Percentiles rank a stretch among this genome's conserved stretches.
Conservation (phyloP, 1,284 basidiomycete genomes). For the Quambalaria eucalypti region DNA sequence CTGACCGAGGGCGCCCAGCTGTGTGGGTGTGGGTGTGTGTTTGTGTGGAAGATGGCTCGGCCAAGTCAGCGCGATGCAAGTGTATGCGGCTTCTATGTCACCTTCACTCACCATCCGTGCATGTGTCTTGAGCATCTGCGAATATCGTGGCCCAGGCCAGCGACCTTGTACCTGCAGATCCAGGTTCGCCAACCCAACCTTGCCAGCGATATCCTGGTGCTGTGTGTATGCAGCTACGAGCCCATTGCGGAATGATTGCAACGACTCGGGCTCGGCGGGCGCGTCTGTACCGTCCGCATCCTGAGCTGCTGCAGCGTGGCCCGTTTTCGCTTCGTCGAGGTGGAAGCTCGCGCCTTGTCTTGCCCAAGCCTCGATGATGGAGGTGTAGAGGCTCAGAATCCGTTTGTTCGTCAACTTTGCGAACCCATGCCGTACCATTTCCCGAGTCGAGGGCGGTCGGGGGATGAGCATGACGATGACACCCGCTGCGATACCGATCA, state of each 20-base stretch:
- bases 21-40: slow-evolving; percentile 14
- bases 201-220: slow-evolving; percentile 48
- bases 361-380: slow-evolving; percentile 17
- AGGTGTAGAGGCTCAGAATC: slow-evolving; percentile 14
- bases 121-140: slow-evolving; percentile 41
- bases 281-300: no score
- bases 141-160: slow-evolving; percentile 53
- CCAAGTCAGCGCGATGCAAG: not conserved
- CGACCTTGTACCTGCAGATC: slow-evolving; percentile 49
- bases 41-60: no score
- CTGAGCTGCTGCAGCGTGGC: not conserved
- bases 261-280: slow-evolving; percentile 11
- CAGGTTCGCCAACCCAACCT: slow-evolving; percentile 51
- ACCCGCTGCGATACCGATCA: slow-evolving; percentile 51
- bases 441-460: slow-evolving; percentile 54
- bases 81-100: no score
- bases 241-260: slow-evolving; percentile 34
- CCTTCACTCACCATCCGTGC: slow-evolving; percentile 7
- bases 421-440: slow-evolving; percentile 52
- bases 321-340: slow-evolving; percentile 7
- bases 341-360: slow-evolving; percentile 27
- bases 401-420: slow-evolving; percentile 35
- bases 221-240: slow-evolving; percentile 49
- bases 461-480: slow-evolving; percentile 54
- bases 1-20: slow-evolving; percentile 24